Evolutionary conservation across 768 basidiomycete genomes (phyloP).

Genomic region (Naganishia antarctica): DNA sequence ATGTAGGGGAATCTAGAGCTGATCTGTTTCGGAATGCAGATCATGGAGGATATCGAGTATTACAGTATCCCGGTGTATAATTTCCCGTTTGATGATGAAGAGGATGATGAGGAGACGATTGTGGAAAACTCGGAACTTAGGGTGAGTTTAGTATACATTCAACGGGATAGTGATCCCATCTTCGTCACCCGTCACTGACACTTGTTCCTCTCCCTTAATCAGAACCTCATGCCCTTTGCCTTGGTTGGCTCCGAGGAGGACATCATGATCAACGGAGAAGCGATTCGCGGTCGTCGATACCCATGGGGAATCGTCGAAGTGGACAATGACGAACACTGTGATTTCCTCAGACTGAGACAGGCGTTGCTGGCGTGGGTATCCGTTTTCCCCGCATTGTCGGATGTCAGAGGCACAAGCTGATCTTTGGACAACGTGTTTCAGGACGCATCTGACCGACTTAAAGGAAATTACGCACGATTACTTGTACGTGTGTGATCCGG

Average conservation of each 20-base stretch:
- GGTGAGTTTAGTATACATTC: slow-evolving; percentile 53
- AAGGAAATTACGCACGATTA: slow-evolving; percentile 87
- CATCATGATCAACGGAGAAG: slow-evolving; percentile 78
- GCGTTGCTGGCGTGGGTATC: slow-evolving; percentile 64
- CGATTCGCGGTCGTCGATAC: slow-evolving; percentile 87
- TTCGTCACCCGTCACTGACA: background rate
- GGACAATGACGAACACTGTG: slow-evolving; percentile 99
- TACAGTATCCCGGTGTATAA: slow-evolving; percentile 98
- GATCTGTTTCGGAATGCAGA: too few species aligned
- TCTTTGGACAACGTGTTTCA: slow-evolving; percentile 50
- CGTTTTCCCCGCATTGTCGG: slow-evolving; percentile 56
- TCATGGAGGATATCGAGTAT: slow-evolving; percentile 99
- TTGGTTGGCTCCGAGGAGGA: slow-evolving; percentile 97
- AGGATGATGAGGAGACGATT: slow-evolving; percentile 98
- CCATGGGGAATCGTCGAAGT: slow-evolving; percentile 99
- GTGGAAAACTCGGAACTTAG: slow-evolving; percentile 94
- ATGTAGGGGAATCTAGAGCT: too few species aligned
- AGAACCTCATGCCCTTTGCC: slow-evolving; percentile 92
- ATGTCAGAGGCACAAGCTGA: slow-evolving; percentile 14
- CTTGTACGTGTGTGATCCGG: slow-evolving; percentile 53
- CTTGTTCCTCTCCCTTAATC: background rate
- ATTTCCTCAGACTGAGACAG: slow-evolving; percentile 86
- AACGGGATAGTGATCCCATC: background rate
- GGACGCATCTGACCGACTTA: slow-evolving; percentile 85
- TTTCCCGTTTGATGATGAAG: slow-evolving; percentile 98